These are phyloP conservation scores for Hygrophoropsis aurantiaca DNA, from an alignment of 768 basidiomycete genomes.

Conservation along the genomic window DNA sequence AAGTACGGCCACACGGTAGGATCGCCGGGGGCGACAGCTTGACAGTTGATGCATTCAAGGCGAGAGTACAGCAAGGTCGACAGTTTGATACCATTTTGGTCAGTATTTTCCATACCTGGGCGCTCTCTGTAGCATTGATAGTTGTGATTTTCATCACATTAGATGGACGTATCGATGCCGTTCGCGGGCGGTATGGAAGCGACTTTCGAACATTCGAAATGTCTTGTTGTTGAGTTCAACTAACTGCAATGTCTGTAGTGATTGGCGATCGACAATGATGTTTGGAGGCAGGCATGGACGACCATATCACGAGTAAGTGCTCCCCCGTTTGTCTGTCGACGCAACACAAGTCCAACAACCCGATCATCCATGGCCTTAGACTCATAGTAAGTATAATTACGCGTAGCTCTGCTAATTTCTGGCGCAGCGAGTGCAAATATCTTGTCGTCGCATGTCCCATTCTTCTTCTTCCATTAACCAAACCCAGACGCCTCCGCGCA, in stretches of 20 bases:
- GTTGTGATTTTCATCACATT: neutral
- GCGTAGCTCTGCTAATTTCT: too few species aligned
- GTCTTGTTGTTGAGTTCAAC: constrained; percentile 1
- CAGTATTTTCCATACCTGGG: constrained; percentile 29
- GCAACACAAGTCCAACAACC: too few species aligned
- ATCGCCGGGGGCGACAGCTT: constrained; percentile 96
- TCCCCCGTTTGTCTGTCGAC: neutral
- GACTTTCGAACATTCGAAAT: constrained; percentile 85
- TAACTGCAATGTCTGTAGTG: constrained; percentile 49
- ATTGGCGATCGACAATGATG: constrained; percentile 82
- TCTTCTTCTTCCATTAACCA: too few species aligned
- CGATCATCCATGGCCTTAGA: too few species aligned
- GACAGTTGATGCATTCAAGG: constrained; percentile 90
- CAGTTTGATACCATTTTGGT: constrained; percentile 94
- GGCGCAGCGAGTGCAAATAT: too few species aligned
- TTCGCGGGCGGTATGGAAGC: constrained; percentile 99
- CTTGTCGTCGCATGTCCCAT: too few species aligned
- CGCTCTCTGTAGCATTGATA: constrained; percentile 3
- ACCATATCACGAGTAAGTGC: constrained; percentile 76
- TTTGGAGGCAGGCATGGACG: constrained; percentile 78
- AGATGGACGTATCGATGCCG: constrained; percentile 99
- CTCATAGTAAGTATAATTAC: too few species aligned
- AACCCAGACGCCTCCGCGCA: too few species aligned
- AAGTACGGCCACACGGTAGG: constrained; percentile 92
- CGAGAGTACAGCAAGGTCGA: constrained; percentile 62